Conservation (phyloP, 2,329 filamentous ascomycete species). For the Rhexocercosporidium sp. region DNA sequence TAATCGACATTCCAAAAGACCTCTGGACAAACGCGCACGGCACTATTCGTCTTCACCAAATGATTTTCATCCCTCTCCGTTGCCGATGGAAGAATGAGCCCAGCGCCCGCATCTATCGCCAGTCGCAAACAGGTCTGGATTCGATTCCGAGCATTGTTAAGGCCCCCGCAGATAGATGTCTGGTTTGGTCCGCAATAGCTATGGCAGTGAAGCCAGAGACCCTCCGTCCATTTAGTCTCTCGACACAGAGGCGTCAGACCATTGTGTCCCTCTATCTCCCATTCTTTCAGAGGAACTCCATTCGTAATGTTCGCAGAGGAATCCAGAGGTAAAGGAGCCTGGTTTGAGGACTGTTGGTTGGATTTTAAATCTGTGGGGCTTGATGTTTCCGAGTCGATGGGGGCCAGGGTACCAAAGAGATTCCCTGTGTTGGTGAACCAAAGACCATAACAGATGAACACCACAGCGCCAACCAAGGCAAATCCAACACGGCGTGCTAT, state of each 20-base stretch:
- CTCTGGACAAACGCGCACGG: conserved; percentile 20
- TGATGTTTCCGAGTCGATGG: background rate
- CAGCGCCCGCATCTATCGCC: conserved; percentile 33
- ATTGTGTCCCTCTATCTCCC: background rate
- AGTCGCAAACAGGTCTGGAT: conserved; percentile 35
- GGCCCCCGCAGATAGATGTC: conserved; percentile 29
- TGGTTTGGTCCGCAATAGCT: conserved; percentile 24
- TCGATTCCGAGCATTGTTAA: conserved; percentile 35
- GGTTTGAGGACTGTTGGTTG: background rate
- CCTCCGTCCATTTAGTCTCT: conserved; percentile 28
- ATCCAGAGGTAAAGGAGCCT: too few relatives aligned
- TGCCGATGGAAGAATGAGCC: conserved; percentile 31
- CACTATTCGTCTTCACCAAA: conserved; percentile 11
- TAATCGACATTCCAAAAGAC: conserved; percentile 28
- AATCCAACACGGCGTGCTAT: background rate
- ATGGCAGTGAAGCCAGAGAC: conserved; percentile 37
- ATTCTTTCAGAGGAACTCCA: background rate
- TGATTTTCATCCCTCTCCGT: conserved; percentile 20
- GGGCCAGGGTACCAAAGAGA: background rate
- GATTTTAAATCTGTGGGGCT: background rate
- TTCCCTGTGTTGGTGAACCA: background rate
- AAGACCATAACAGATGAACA: background rate
- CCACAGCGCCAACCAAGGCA: conserved; percentile 1
- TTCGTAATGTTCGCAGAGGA: background rate
- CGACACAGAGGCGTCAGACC: conserved; percentile 22